Percentiles rank a stretch among this genome's conserved stretches.
Conservation (phyloP, 257 asterid species). For the Solanum medicagineum region DNA sequence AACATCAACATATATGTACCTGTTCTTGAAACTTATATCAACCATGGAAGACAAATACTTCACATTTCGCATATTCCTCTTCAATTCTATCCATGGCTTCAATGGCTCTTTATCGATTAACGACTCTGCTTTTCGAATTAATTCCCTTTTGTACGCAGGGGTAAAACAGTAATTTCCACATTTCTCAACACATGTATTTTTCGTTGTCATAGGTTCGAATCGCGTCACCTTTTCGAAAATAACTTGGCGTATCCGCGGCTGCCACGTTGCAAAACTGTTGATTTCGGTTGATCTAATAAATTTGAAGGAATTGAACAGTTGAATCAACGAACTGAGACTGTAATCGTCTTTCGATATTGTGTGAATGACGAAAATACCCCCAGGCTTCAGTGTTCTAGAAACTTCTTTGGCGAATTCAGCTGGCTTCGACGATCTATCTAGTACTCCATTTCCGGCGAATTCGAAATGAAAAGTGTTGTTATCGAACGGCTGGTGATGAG, state of each 20-base stretch:
- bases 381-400: constrained; percentile 32
- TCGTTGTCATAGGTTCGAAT: background rate
- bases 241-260: constrained; percentile 19
- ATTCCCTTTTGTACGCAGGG: constrained; percentile 12
- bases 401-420: constrained; percentile 33
- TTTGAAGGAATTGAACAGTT: constrained; percentile 22
- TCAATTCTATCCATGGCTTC: constrained; percentile 37
- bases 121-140: constrained; percentile 31
- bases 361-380: constrained; percentile 45
- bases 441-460: constrained; percentile 22
- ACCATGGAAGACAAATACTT: constrained; percentile 39
- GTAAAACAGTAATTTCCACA: constrained; percentile 7
- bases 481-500: constrained; percentile 14
- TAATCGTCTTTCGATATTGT: constrained; percentile 31
- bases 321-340: constrained; percentile 36
- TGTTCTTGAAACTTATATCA: constrained; percentile 45
- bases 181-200: background rate
- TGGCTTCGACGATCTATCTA: constrained; percentile 25
- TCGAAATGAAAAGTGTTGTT: constrained; percentile 33
- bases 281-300: constrained; percentile 25
- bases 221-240: constrained; percentile 10
- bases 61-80: constrained; percentile 30
- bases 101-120: constrained; percentile 18
- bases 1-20: constrained; percentile 38
- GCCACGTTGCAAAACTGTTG: constrained; percentile 16